A percentile compares a stretch with the other conserved stretches of the same genome.
These are phyloP conservation scores for Rhinocladiella mackenziei DNA, from an alignment of 2,329 filamentous ascomycete species.

Conservation along the genomic window DNA sequence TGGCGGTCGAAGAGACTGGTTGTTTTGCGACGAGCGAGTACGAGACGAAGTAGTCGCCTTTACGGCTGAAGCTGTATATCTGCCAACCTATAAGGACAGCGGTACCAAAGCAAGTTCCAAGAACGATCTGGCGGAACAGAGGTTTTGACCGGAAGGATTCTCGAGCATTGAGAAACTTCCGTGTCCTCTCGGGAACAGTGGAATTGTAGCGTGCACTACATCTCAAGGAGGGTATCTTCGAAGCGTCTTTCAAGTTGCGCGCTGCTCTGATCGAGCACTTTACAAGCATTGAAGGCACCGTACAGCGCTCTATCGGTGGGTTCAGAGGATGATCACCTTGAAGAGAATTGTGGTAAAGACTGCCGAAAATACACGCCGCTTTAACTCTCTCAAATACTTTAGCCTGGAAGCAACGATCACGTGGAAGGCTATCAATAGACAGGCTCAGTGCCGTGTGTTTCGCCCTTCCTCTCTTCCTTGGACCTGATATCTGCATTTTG, in stretches of 20 bases:
- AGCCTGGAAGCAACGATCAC: too few species aligned
- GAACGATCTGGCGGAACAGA: constrained; percentile 4
- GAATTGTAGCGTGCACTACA: constrained; percentile 4
- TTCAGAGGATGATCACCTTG: too few species aligned
- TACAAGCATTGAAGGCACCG: constrained; percentile 16
- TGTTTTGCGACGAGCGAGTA: constrained; percentile 43
- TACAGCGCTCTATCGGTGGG: too few species aligned
- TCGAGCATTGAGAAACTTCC: constrained; percentile 6
- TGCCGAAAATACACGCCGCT: too few species aligned
- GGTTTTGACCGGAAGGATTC: background rate
- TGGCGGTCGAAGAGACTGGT: constrained; percentile 45
- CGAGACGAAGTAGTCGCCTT: constrained; percentile 34
- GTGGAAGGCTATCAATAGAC: too few species aligned
- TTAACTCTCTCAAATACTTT: too few species aligned
- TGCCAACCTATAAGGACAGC: constrained; percentile 6
- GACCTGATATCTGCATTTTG: too few species aligned
- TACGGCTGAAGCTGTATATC: constrained; percentile 1
- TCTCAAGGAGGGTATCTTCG: background rate
- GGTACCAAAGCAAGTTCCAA: constrained; percentile 5
- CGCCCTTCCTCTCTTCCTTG: too few species aligned
- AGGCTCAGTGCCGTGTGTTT: too few species aligned
- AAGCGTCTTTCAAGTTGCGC: constrained; percentile 6
- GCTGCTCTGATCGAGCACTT: constrained; percentile 13
- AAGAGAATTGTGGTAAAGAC: too few species aligned
- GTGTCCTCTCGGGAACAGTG: constrained; percentile 1